These are phyloP conservation scores for Aspergillus candidus DNA, from an alignment of 2,329 filamentous ascomycete genomes.

Conservation along the genomic window DNA sequence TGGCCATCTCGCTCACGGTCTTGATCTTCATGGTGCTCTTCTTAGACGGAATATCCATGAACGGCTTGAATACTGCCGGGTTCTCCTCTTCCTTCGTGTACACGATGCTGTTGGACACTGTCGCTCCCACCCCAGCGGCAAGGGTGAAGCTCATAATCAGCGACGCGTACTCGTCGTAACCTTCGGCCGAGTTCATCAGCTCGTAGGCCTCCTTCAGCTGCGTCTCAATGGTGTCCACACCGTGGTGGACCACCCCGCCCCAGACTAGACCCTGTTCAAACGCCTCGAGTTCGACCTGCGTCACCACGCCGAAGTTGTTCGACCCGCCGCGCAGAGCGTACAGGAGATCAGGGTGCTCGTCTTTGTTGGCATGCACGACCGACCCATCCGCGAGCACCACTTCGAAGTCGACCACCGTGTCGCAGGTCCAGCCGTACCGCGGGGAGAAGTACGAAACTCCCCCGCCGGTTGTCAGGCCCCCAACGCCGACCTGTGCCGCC, in stretches of 20 bases:
- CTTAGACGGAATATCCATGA: neutral
- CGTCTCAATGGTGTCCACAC: neutral
- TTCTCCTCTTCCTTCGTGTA: neutral
- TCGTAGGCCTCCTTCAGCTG: neutral
- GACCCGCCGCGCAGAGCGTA: conserved; percentile 27
- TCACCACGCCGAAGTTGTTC: conserved; percentile 31
- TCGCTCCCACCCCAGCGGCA: neutral
- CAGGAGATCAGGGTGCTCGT: conserved; percentile 19
- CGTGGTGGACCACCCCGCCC: neutral
- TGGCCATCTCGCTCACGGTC: neutral
- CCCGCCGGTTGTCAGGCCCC: conserved; percentile 15
- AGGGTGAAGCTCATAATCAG: neutral
- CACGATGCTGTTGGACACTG: neutral
- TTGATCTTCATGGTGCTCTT: neutral
- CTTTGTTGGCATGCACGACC: conserved; percentile 35
- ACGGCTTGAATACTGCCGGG: neutral
- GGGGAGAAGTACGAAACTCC: conserved; percentile 15
- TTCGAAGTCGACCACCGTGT: conserved; percentile 43
- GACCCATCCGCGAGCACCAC: conserved; percentile 43
- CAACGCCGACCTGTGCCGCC: conserved; percentile 20
- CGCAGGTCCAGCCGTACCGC: conserved; percentile 11
- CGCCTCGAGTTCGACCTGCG: conserved; percentile 12
- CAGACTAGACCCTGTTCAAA: conserved; percentile 4
- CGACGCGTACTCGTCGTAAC: conserved; percentile 1
- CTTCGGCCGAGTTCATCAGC: neutral